Conservation (phyloP, 2,329 filamentous ascomycete genomes). For the Lanzia echinophila region DNA sequence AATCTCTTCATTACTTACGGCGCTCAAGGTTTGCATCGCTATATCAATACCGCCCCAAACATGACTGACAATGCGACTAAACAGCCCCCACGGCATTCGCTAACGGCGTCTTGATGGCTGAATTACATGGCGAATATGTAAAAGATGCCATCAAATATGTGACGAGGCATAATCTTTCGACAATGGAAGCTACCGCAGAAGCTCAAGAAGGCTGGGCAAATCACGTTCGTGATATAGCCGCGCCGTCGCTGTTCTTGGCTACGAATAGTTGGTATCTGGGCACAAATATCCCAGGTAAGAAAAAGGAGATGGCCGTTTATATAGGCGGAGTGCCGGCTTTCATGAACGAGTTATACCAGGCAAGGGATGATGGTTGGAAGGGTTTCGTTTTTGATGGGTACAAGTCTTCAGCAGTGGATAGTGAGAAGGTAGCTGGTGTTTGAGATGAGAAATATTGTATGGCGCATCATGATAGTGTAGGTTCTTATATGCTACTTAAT, state of each 20-base stretch:
- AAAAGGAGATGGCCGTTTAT: neutral
- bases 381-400: neutral
- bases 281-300: conserved; percentile 2
- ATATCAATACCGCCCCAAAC: neutral
- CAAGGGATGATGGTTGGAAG: neutral
- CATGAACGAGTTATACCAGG: neutral
- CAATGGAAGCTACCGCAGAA: neutral
- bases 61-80: neutral
- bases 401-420: neutral
- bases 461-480: too few species aligned
- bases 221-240: neutral
- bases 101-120: neutral
- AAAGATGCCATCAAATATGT: neutral
- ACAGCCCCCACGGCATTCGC: neutral
- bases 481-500: neutral
- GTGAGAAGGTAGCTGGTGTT: neutral
- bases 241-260: neutral
- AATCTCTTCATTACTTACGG: conserved; percentile 1
- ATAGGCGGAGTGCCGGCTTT: neutral
- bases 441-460: neutral
- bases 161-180: neutral
- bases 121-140: neutral
- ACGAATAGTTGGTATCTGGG: neutral
- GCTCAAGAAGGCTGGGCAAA: neutral
- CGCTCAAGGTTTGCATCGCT: neutral